Conservation (phyloP, 2,329 filamentous ascomycete genomes). For the Parastagonospora avenae region DNA sequence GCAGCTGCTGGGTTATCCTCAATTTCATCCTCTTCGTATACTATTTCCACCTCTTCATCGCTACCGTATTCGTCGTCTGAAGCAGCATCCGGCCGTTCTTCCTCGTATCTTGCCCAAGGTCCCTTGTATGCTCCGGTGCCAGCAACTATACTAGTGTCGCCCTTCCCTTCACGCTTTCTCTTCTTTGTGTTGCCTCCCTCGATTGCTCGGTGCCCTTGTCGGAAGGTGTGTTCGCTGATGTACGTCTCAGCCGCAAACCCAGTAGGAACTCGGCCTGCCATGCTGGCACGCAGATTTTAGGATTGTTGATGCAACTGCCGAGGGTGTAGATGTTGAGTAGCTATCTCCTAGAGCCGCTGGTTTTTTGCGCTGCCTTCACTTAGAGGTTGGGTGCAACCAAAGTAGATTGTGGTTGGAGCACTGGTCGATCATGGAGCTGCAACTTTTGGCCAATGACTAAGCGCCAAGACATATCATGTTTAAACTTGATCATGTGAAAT, state of each 20-base stretch:
- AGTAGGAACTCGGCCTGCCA: constrained; percentile 61
- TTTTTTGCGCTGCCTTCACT: neutral
- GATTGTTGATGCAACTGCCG: neutral
- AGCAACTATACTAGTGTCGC: constrained; percentile 81
- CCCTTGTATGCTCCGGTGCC: constrained; percentile 89
- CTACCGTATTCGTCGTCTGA: constrained; percentile 67
- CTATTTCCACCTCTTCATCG: constrained; percentile 75
- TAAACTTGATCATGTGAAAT: constrained; percentile 7
- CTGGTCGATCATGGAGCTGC: neutral
- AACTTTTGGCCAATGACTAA: constrained; percentile 20
- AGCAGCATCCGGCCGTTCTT: constrained; percentile 70
- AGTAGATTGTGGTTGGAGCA: neutral
- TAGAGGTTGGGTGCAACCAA: neutral
- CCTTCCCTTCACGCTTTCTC: constrained; percentile 82
- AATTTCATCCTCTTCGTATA: constrained; percentile 75
- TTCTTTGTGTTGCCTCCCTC: constrained; percentile 70
- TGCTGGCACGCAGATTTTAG: constrained; percentile 2
- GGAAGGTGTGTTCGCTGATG: constrained; percentile 89
- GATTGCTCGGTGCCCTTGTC: constrained; percentile 82
- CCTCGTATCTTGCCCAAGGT: constrained; percentile 87
- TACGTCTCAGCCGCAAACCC: constrained; percentile 87
- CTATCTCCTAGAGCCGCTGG: neutral
- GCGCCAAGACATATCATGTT: constrained; percentile 16
- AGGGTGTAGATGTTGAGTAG: neutral
- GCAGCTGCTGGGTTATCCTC: constrained; percentile 65